Evolutionary conservation across 352 stramenopile species (phyloP).

Genomic region (Blastocystis hominis): DNA sequence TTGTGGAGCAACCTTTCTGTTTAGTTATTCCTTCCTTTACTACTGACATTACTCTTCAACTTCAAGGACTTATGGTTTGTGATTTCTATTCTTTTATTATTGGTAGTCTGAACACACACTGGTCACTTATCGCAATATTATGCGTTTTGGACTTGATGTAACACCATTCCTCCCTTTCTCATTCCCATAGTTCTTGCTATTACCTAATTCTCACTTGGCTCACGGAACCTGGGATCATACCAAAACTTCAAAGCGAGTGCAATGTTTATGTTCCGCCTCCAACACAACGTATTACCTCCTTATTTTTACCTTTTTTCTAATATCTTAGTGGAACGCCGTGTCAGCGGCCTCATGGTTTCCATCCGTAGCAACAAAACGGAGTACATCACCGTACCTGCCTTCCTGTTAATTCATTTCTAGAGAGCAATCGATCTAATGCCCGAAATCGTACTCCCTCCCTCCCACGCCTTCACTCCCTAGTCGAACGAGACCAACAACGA

Average conservation of each 20-base stretch:
- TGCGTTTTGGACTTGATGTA: neutral
- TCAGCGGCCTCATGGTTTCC: slow-evolving; percentile 9
- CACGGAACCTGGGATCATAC: slow-evolving; percentile 22
- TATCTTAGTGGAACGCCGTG: neutral
- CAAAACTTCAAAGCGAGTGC: neutral
- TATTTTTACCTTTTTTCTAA: neutral
- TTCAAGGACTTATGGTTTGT: slow-evolving; percentile 1
- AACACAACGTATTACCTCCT: neutral
- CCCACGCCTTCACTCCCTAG: neutral
- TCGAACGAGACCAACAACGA: slow-evolving; percentile 35
- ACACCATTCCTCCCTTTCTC: neutral
- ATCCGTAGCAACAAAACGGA: neutral
- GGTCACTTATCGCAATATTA: neutral
- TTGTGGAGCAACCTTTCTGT: neutral
- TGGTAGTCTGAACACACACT: slow-evolving; percentile 1
- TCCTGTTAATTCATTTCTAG: neutral
- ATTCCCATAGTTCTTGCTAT: neutral
- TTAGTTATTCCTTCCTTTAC: neutral
- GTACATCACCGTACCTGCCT: neutral
- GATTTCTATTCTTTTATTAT: neutral
- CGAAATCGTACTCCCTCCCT: neutral
- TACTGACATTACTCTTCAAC: neutral
- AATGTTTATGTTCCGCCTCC: neutral
- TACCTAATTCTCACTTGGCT: slow-evolving; percentile 14
- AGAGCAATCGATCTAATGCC: neutral